These are phyloP conservation scores for Coemansia sp. DNA, from an alignment of 192 early-diverging fungal species.

Conservation along the genomic window DNA sequence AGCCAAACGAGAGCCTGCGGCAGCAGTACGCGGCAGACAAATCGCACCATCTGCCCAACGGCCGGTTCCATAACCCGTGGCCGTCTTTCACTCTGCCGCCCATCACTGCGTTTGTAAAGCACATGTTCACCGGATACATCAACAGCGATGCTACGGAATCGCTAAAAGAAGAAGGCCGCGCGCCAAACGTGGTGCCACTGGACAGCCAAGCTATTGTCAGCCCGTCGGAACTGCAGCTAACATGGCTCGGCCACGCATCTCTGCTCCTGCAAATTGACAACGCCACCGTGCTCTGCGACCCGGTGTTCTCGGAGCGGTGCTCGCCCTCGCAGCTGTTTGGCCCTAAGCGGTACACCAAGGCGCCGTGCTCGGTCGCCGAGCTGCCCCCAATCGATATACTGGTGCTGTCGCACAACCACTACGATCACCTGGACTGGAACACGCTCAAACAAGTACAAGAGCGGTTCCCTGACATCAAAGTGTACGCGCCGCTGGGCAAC, in stretches of 20 bases:
- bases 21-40: constrained; percentile 16
- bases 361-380: constrained; percentile 64
- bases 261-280: constrained; percentile 64
- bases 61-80: constrained; percentile 73
- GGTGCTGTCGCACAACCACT: constrained; percentile 85
- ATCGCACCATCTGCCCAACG: constrained; percentile 50
- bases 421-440: constrained; percentile 77
- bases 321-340: constrained; percentile 67
- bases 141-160: constrained; percentile 14
- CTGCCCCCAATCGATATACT: constrained; percentile 71
- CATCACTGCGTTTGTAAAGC: background rate
- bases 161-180: constrained; percentile 25
- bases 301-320: constrained; percentile 71
- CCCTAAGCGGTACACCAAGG: constrained; percentile 63
- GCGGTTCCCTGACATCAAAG: constrained; percentile 51
- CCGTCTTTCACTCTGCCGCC: constrained; percentile 35
- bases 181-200: constrained; percentile 23
- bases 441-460: constrained; percentile 59
- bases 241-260: constrained; percentile 67
- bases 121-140: constrained; percentile 12
- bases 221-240: constrained; percentile 37
- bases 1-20: background rate
- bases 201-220: constrained; percentile 13
- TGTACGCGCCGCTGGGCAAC: constrained; percentile 80
- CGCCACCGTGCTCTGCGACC: constrained; percentile 73